These are phyloP conservation scores for Forsythia viridissima DNA, from an alignment of 257 asterid genomes.

Conservation along the genomic window DNA sequence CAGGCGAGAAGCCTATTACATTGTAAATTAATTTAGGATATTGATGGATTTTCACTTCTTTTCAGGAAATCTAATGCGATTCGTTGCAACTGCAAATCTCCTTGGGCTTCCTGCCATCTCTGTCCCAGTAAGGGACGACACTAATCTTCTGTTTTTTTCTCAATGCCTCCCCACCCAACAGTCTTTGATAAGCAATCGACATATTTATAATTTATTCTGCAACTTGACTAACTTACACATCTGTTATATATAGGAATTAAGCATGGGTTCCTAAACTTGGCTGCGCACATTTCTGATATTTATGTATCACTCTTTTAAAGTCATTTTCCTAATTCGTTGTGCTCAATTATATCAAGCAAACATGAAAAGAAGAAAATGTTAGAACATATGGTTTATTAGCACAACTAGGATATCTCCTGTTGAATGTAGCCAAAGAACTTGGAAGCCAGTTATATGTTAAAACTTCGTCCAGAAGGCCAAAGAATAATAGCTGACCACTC, in stretches of 20 bases:
- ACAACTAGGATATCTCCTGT: not conserved
- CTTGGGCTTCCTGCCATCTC: constrained; percentile 96
- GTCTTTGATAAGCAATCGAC: not conserved
- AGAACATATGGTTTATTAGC: not conserved
- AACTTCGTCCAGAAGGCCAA: not conserved
- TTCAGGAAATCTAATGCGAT: constrained; percentile 88
- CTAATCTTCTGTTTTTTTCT: not conserved
- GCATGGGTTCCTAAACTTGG: not conserved
- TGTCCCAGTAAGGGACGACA: constrained; percentile 69
- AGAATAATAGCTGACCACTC: not conserved
- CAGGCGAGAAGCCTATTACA: not conserved
- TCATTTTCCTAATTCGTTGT: not conserved
- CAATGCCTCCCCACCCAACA: not conserved
- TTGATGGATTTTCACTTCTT: constrained; percentile 19
- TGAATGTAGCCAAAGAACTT: not conserved
- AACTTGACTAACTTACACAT: not conserved
- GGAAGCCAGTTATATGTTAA: not conserved
- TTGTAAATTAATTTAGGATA: not conserved
- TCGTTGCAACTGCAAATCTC: constrained; percentile 73
- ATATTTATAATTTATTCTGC: not conserved
- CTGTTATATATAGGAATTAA: not conserved
- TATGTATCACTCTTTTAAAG: not conserved
- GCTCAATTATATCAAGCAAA: not conserved
- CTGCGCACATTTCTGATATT: too few relatives aligned
- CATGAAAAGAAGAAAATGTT: not conserved